Evolutionary conservation across 345 rosid genomes (phyloP).

Genomic region (Reutealis trisperma): DNA sequence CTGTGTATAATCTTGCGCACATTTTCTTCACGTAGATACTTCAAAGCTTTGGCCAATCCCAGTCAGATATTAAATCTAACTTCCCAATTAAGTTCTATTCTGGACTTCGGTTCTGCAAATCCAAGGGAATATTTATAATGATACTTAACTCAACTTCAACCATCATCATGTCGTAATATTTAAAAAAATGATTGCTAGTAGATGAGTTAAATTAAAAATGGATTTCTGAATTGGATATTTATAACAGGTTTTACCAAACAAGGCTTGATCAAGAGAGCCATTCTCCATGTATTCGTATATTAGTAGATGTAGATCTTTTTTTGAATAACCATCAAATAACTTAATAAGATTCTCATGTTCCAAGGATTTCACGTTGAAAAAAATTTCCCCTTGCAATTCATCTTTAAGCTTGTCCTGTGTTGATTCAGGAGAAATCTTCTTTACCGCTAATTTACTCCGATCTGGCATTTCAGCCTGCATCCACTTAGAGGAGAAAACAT

Average conservation of each 20-base stretch:
- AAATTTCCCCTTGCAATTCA: slow-evolving; percentile 8
- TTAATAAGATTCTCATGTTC: slow-evolving; percentile 14
- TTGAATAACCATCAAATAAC: slow-evolving; percentile 13
- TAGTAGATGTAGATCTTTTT: slow-evolving; percentile 14
- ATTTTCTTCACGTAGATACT: slow-evolving; percentile 13
- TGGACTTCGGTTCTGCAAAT: neutral
- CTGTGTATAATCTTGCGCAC: slow-evolving; percentile 17
- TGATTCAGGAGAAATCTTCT: slow-evolving; percentile 9
- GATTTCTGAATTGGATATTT: too few species aligned
- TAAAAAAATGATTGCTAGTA: too few species aligned
- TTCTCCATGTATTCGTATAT: slow-evolving; percentile 20
- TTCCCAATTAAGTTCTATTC: neutral
- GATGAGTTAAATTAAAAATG: neutral
- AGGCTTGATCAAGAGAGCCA: slow-evolving; percentile 7
- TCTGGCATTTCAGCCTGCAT: neutral
- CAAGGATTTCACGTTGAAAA: slow-evolving; percentile 9
- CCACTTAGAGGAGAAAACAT: neutral
- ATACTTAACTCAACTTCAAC: too few species aligned
- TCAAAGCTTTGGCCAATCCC: slow-evolving; percentile 24
- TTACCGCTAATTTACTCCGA: neutral
- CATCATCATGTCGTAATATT: too few species aligned
- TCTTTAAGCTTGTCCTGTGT: neutral
- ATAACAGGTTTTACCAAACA: neutral
- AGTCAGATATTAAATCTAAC: slow-evolving; percentile 17
- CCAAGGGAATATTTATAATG: too few species aligned